Base-by-base conservation (phyloP, 495 filamentous ascomycete species). In the Xylaria venustula region DNA sequence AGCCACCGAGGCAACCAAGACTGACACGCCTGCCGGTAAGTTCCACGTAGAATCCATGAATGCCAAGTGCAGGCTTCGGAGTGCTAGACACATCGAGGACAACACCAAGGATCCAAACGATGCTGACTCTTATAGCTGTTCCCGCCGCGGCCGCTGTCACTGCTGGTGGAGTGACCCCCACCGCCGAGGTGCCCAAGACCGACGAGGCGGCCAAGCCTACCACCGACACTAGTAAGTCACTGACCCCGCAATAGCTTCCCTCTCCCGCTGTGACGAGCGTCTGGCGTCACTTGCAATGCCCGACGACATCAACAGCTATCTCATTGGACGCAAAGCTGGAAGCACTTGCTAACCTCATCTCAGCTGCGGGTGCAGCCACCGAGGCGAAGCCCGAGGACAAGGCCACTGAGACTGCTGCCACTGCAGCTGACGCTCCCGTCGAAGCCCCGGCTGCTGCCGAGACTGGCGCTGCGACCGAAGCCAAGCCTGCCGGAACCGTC, bases 331-430 rank as follows among this genome's bases (percentile, higher is more conserved):
- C n/a, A n/a, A 40, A 41, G 20, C n/a, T 32, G 19, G 17, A 47
- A 48, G 32, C 41, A 54, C 28, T 48, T 30, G 58, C 58, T 61
- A 32, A 61, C 58, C 26, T 15, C n/a, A 8, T 9, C 37, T 20
- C 14, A 58, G 53, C 54, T 30, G 32, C 51, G 20, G 54, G 47
- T 23, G 26, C 59, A 14, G 32, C 64, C 4, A 46, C 55, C 22
- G 58, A 55, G 49, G 60, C 48, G 50, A 62, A 61, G 60, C 51
- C 77, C 66, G 64, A 82, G 62, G 62, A 79, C 65, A 58, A 74
- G 66, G 50, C 60, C n/a, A 63, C 60, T 6, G 61, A 61, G 34
- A 51, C 69, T 40, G 61, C 67, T 49, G 32, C 30, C 22, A 54
- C 67, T 26, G 40, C 61, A 12, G 23, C 52, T 46, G 64, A 59